Evolutionary conservation across 768 basidiomycete genomes (phyloP).

Genomic region (Pleurotus pulmonarius): DNA sequence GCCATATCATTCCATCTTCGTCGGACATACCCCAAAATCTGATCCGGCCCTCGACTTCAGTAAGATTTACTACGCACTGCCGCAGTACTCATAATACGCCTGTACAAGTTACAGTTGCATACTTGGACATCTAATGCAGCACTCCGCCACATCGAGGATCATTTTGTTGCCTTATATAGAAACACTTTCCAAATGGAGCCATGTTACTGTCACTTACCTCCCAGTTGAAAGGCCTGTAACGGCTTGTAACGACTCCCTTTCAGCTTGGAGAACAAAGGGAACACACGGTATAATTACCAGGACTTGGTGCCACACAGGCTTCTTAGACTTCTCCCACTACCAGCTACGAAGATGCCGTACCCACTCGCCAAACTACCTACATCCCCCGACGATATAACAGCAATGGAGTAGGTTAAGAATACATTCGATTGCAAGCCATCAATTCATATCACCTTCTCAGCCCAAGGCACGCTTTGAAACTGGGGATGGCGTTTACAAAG

Average conservation of each 20-base stretch:
- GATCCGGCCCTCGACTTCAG: too few relatives aligned
- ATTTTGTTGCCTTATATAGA: too few relatives aligned
- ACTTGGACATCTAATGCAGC: too few relatives aligned
- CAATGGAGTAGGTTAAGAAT: not conserved
- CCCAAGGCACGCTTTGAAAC: not conserved
- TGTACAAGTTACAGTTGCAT: not conserved
- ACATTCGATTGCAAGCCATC: not conserved
- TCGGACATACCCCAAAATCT: not conserved
- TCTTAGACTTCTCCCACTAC: not conserved
- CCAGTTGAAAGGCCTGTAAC: not conserved
- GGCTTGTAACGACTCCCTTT: not conserved
- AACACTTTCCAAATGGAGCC: too few relatives aligned
- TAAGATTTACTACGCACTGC: too few relatives aligned
- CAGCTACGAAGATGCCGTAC: not conserved
- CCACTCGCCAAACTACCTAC: not conserved
- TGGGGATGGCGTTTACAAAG: constrained; percentile 6
- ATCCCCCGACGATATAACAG: not conserved
- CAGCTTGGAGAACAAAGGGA: not conserved
- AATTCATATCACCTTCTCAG: not conserved
- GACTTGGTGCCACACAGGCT: not conserved
- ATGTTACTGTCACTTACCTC: too few relatives aligned
- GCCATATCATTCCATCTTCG: not conserved
- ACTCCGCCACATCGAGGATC: too few relatives aligned
- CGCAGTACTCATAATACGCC: not conserved
- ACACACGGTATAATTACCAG: not conserved